These are phyloP conservation scores for Pseudozyma thailandica DNA, from an alignment of 1,284 basidiomycete species.

Conservation along the genomic window DNA sequence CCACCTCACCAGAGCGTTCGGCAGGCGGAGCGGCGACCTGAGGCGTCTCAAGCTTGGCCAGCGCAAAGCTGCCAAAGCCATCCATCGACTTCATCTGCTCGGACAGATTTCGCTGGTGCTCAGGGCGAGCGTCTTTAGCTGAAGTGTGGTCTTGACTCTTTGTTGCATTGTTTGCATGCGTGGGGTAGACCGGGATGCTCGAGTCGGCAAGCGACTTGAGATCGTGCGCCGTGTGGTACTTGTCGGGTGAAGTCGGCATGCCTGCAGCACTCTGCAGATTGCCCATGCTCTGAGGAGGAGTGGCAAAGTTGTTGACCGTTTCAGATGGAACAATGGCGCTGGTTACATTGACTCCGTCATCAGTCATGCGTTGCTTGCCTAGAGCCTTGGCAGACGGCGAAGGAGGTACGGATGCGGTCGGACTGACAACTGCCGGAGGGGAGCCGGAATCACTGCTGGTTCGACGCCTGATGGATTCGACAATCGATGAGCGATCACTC, in stretches of 20 bases:
- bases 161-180: too few species aligned
- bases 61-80: conserved; percentile 22
- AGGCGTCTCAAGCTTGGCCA: conserved; percentile 22
- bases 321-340: conserved; percentile 20
- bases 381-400: conserved; percentile 32
- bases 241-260: conserved; percentile 24
- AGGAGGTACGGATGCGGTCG: conserved; percentile 7
- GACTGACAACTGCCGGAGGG: background rate
- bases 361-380: conserved; percentile 25
- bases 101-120: conserved; percentile 23
- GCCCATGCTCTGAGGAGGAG: conserved; percentile 44
- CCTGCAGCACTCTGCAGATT: conserved; percentile 24
- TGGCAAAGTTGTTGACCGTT: conserved; percentile 23
- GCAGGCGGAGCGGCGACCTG: conserved; percentile 3
- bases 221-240: conserved; percentile 46
- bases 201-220: conserved; percentile 34
- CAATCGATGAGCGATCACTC: conserved; percentile 27
- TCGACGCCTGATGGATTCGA: conserved; percentile 13
- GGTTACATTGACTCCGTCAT: conserved; percentile 2
- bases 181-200: conserved; percentile 27
- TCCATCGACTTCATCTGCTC: conserved; percentile 26
- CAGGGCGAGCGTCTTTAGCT: conserved; percentile 10
- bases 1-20: background rate
- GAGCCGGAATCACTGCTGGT: conserved; percentile 10
- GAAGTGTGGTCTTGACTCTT: background rate